Conservation (phyloP, 495 filamentous ascomycete species). For the Penicillium herquei region DNA sequence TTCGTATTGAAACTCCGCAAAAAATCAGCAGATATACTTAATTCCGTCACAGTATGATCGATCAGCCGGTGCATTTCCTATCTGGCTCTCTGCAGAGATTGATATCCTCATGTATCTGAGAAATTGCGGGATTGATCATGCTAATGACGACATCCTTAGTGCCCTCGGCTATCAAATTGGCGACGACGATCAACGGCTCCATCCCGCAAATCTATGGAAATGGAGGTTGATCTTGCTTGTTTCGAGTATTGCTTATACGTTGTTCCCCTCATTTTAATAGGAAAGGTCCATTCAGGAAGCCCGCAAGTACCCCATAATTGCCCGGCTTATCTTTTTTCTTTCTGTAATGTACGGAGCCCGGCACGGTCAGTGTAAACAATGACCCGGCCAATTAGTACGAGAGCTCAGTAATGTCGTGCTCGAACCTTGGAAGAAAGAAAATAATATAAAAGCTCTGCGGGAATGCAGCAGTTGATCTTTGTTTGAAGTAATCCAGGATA, state of each 20-base stretch:
- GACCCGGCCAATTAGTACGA: not conserved
- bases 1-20: no score
- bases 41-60: no score
- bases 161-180: not conserved
- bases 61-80: no score
- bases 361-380: not conserved
- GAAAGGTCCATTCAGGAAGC: no score
- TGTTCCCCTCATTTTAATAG: no score
- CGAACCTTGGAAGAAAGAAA: not conserved
- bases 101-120: no score
- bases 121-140: not conserved
- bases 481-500: no score
- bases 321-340: not conserved
- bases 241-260: not conserved
- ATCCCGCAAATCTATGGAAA: not conserved
- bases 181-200: not conserved
- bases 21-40: no score
- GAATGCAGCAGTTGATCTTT: not conserved
- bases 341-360: not conserved
- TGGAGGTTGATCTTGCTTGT: not conserved
- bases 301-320: not conserved
- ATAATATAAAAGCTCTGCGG: not conserved
- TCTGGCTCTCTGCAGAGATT: no score
- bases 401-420: not conserved
- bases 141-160: slow-evolving; percentile 3